Evolutionary conservation across 306 rosid species (phyloP), one percentile per base, ranked within the genome.

Genomic region (Fragaria nilgerrensis): DNA sequence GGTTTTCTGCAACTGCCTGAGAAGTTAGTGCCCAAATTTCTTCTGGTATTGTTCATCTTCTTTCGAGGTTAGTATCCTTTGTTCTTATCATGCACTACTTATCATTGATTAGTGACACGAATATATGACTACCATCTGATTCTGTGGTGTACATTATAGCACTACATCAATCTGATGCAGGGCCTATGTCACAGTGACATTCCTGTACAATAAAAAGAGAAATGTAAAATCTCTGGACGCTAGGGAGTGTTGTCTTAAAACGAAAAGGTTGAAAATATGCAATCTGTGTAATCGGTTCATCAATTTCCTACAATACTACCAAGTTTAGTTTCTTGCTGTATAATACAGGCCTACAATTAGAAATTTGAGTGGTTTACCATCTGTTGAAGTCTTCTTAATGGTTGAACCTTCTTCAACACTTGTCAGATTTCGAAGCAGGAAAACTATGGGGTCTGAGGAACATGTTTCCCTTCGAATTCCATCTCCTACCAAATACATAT

Each of bases 391-490:
- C 29, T 25, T 58, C 14, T 10, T 25, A 58, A 63, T 32, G 22
- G 43, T 63, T 29, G 41, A 32, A 63, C 43, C 27, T 16, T 7
- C 19, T 36, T 69, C 58, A 20, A 9, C 55, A 77, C 36, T 52
- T 63, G 75, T 75, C 87, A 86, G 85, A 13, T 87, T 86, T 90
- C 8, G 90, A 87, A 72, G 72, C 41, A 81, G 72, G 52, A 74
- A 49, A 76, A 14, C 41, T 11, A 5, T 61, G 70, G 88, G 70
- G 65, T 48, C 72, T 25, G 47, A 15, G 37, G 82, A 67, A 48
- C 78, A 73, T 74, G 84, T 50, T 13, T 65, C 75, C 20, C 62
- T 84, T 56, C 87, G 81, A 75, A 77, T 80, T 80, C 98, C 98
- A 81, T 27, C 91, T 75, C 85, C 87, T 7, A 84, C 87, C 39